A percentile compares a stretch with the other conserved stretches of the same genome.
phyloP scores from a whole-genome alignment of 768 basidiomycete species.

The Calocybe indica region DNA sequence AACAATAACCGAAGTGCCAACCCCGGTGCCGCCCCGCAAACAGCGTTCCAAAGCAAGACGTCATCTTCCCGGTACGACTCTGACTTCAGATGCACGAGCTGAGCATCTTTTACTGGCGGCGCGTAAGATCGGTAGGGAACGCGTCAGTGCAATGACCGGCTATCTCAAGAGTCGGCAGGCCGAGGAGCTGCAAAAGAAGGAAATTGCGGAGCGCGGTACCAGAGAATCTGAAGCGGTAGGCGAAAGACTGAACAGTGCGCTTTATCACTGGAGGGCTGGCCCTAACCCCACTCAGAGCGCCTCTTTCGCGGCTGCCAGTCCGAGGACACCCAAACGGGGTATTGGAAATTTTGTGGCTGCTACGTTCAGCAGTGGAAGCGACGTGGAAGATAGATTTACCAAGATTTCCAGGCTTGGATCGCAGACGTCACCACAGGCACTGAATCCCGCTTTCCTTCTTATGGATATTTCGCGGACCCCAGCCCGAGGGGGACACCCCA shows the following conservation, averaged over 20 bases:
- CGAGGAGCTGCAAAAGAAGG: conserved; percentile 29
- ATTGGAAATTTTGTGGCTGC: no score
- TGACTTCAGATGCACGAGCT: conserved; percentile 57
- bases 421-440: conserved; percentile 13
- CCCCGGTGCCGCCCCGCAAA: background rate
- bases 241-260: conserved; percentile 18
- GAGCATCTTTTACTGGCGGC: conserved; percentile 72
- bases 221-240: conserved; percentile 24
- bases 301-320: no score
- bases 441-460: conserved; percentile 10
- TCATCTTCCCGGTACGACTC: conserved; percentile 10
- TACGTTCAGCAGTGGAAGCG: no score
- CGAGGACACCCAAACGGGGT: no score
- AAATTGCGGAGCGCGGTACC: conserved; percentile 19
- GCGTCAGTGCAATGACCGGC: conserved; percentile 52
- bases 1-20: no score
- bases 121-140: conserved; percentile 59
- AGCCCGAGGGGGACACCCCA: background rate
- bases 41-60: conserved; percentile 1
- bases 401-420: conserved; percentile 1
- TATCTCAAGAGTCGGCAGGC: conserved; percentile 32
- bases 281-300: no score
- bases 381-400: no score
- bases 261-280: no score
- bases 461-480: conserved; percentile 1